Conservation (phyloP, 1,284 basidiomycete species). For the Rhodofomes roseus region DNA sequence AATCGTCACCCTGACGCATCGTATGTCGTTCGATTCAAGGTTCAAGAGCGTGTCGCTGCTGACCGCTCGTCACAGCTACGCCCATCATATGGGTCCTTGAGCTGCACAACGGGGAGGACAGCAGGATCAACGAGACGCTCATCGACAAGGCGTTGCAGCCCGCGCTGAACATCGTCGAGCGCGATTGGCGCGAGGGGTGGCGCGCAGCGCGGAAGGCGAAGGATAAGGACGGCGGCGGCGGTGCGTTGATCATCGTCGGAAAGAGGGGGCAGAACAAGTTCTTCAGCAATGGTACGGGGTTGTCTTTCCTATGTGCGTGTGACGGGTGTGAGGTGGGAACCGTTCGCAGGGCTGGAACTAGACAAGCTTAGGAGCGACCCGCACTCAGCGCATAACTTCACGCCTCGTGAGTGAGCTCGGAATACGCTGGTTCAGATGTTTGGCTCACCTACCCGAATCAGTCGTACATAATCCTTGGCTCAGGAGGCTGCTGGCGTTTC, state of each 20-base stretch:
- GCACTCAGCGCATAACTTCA: constrained; percentile 49
- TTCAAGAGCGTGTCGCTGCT: not conserved
- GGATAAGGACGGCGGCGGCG: constrained; percentile 39
- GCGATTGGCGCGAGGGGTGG: constrained; percentile 66
- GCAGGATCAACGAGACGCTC: constrained; percentile 60
- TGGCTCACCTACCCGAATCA: constrained; percentile 9
- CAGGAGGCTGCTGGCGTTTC: constrained; percentile 54
- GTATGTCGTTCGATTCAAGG: constrained; percentile 35
- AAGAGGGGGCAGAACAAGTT: constrained; percentile 77
- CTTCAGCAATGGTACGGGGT: constrained; percentile 74
- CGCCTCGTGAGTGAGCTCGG: constrained; percentile 54
- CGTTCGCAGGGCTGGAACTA: constrained; percentile 64
- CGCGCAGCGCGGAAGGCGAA: constrained; percentile 39
- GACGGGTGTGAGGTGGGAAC: not conserved
- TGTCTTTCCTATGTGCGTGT: constrained; percentile 7
- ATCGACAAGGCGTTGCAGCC: constrained; percentile 64
- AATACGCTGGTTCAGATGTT: not conserved
- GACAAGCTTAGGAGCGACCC: constrained; percentile 57
- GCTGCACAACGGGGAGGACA: constrained; percentile 75
- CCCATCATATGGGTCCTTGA: constrained; percentile 69
- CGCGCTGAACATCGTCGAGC: constrained; percentile 76
- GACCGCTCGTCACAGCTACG: constrained; percentile 41
- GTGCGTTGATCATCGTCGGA: constrained; percentile 77
- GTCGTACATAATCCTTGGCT: constrained; percentile 33
- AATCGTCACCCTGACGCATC: constrained; percentile 60